Conservation (phyloP, 345 rosid species). For the Populus euphratica region DNA sequence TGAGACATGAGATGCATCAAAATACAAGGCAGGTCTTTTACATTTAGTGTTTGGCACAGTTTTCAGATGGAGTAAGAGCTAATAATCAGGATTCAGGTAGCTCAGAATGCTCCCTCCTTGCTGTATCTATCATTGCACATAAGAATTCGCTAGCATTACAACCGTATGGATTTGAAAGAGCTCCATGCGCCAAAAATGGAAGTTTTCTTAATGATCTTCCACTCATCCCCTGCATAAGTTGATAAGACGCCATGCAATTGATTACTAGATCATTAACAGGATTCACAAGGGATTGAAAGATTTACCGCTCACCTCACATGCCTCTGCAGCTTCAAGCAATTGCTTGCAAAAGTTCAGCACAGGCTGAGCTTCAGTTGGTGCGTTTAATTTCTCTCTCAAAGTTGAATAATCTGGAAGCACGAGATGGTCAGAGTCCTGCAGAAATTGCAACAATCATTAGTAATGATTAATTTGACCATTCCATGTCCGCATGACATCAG, state of each 20-base stretch:
- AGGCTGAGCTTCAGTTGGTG: conserved; percentile 40
- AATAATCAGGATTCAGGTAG: conserved; percentile 59
- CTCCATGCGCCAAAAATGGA: conserved; percentile 81
- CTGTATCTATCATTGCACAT: conserved; percentile 66
- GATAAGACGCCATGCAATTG: background rate
- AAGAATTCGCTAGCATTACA: conserved; percentile 63
- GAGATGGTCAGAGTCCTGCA: conserved; percentile 48
- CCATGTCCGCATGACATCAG: background rate
- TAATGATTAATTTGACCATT: background rate
- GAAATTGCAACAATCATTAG: conserved; percentile 14
- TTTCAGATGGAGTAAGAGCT: conserved; percentile 12
- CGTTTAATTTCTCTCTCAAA: conserved; percentile 49
- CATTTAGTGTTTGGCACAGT: background rate
- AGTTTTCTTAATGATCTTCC: conserved; percentile 91
- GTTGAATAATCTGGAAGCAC: conserved; percentile 60
- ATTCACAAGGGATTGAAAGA: conserved; percentile 2
- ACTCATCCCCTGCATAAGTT: conserved; percentile 66
- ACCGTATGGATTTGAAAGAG: conserved; percentile 56
- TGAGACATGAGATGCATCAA: background rate
- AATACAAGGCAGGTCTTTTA: background rate
- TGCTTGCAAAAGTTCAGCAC: conserved; percentile 39
- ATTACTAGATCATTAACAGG: background rate
- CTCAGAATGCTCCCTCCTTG: conserved; percentile 64
- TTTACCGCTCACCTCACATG: conserved; percentile 64
- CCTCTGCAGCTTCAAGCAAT: conserved; percentile 74